These are phyloP conservation scores for Coemansia sp. DNA, from an alignment of 192 early-diverging fungal genomes.

Conservation along the genomic window DNA sequence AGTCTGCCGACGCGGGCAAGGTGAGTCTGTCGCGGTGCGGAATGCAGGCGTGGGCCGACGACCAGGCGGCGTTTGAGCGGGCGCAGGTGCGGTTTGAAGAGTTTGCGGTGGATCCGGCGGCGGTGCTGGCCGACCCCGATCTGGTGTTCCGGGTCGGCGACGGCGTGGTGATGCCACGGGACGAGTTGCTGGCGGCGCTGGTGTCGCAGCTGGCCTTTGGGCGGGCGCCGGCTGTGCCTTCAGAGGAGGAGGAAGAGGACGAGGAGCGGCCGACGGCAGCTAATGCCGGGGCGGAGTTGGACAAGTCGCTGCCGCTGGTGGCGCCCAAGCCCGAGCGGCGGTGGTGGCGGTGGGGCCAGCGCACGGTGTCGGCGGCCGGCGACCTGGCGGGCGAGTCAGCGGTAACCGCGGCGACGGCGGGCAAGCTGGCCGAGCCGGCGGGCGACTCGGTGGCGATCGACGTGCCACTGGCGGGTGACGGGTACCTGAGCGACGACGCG, in stretches of 20 bases:
- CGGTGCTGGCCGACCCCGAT: slow-evolving; percentile 20
- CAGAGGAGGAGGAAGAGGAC: too few relatives aligned
- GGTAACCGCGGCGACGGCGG: background rate
- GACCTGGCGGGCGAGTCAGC: background rate
- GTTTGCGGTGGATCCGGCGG: slow-evolving; percentile 19
- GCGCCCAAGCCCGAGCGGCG: slow-evolving; percentile 23
- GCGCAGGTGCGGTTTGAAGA: slow-evolving; percentile 6
- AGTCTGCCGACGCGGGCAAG: background rate
- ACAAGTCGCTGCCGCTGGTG: too few relatives aligned
- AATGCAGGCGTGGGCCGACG: slow-evolving; percentile 2
- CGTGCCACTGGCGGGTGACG: too few relatives aligned
- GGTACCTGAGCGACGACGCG: slow-evolving; percentile 39
- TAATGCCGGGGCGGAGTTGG: too few relatives aligned
- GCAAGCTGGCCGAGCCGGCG: background rate
- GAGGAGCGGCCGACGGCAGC: too few relatives aligned
- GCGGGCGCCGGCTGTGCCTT: slow-evolving; percentile 5
- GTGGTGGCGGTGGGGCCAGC: slow-evolving; percentile 43
- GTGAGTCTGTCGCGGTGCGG: slow-evolving; percentile 40
- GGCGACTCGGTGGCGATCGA: background rate
- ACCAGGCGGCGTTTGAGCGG: slow-evolving; percentile 12
- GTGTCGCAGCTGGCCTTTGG: slow-evolving; percentile 43
- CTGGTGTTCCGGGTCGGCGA: slow-evolving; percentile 19
- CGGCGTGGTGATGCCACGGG: slow-evolving; percentile 24
- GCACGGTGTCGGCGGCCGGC: background rate
- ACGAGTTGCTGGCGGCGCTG: slow-evolving; percentile 28